Conservation (phyloP, 345 rosid genomes). For the Passiflora organensis region DNA sequence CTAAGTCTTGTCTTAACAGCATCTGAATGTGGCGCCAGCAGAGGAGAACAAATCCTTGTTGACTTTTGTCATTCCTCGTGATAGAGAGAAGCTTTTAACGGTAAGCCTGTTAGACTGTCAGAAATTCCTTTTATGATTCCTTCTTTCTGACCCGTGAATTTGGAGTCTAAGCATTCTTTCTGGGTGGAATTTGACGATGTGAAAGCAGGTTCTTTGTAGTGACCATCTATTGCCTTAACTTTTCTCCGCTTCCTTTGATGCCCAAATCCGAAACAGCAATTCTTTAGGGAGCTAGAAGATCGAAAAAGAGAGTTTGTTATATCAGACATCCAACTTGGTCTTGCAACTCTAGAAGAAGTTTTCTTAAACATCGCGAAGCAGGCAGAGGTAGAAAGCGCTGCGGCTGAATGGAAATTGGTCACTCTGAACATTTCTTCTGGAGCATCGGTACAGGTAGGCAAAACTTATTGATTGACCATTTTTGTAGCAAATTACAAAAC, state of each 20-base stretch:
- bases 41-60: slow-evolving; percentile 69
- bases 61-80: slow-evolving; percentile 82
- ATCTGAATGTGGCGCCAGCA: slow-evolving; percentile 50
- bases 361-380: slow-evolving; percentile 85
- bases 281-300: slow-evolving; percentile 68
- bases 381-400: slow-evolving; percentile 90
- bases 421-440: slow-evolving; percentile 63
- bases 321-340: slow-evolving; percentile 83
- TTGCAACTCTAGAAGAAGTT: slow-evolving; percentile 93
- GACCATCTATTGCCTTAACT: neutral
- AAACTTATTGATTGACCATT: neutral
- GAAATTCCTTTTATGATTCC: too few species aligned
- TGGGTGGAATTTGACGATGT: too few species aligned
- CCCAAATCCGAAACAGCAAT: slow-evolving; percentile 31
- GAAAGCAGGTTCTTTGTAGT: too few species aligned
- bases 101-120: slow-evolving; percentile 35
- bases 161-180: too few species aligned
- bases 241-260: too few species aligned
- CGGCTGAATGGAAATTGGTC: slow-evolving; percentile 64
- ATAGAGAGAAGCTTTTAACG: slow-evolving; percentile 56
- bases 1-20: slow-evolving; percentile 36
- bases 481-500: too few species aligned
- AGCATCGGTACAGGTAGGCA: slow-evolving; percentile 47
- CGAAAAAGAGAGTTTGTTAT: slow-evolving; percentile 58
- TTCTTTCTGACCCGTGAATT: too few species aligned